Base-by-base conservation (phyloP, 805 yeast species). In the Candida succiphila region DNA sequence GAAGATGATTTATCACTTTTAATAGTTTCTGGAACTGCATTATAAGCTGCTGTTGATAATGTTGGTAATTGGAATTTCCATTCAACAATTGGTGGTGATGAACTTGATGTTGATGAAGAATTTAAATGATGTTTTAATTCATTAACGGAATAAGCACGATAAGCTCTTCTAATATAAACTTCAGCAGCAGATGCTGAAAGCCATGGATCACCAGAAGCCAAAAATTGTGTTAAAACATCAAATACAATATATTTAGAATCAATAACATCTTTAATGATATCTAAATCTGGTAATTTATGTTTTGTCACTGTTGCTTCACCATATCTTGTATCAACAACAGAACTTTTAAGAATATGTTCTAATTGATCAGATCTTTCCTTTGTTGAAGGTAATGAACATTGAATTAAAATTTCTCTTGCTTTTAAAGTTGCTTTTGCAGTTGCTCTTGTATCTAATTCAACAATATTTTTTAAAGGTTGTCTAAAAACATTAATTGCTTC, bases 111-210 rank as follows among this genome's bases (percentile, higher is more conserved):
- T n/a, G n/a, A n/a, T 34, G 59, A 67, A 18, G 43, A 38, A 23
- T 64, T 55, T 46, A 63, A 61, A 41, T 69, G 73, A 51, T 85
- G 84, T 35, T 65, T 62, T 34, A 94, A 72, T 42, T 78, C 81
- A 35, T 84, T 79, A 40, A 92, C 79, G 27, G 86, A 79, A 63
- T 94, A 92, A 25, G 97, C 97, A 52, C 97, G 78, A 67, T 88
- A 92, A 29, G 97, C 94, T 58, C 98, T 81, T 58, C 97, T 81
- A 39, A 88, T 79, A 59, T 92, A 92, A 38, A 92, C 95, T 61
- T 92, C 96, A 30, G 95, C 86, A 25, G 98, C 97, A 25, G 98
- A 97, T 44, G 89, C 74, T 4, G 89, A 82, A 39, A 92, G 89
- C 69, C 85, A 84, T 31, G 81, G 83, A 51, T 94, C 96, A 10